A percentile compares a stretch with the other conserved stretches of the same genome.
Conservation (phyloP, 148 eudicot genomes). For the Talinum fruticosum region DNA sequence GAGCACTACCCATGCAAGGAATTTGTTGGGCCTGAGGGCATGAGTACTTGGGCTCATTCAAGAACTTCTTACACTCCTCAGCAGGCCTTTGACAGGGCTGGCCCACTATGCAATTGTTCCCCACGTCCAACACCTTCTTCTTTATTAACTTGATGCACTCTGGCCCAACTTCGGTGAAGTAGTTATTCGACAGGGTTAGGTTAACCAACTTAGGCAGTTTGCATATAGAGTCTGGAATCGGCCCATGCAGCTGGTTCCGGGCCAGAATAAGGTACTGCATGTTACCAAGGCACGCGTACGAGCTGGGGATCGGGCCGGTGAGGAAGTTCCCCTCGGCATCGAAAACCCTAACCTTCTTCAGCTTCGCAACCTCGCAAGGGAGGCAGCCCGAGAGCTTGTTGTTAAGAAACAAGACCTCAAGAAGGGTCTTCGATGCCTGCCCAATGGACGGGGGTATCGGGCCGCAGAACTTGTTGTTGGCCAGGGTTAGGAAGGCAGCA, state of each 20-base stretch:
- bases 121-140: conserved; percentile 29
- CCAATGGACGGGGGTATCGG: conserved; percentile 40
- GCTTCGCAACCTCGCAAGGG: conserved; percentile 42
- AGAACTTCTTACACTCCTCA: conserved; percentile 29
- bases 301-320: conserved; percentile 50
- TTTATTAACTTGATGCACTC: conserved; percentile 39
- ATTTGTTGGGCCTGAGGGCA: conserved; percentile 25
- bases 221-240: conserved; percentile 42
- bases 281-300: conserved; percentile 37
- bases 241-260: conserved; percentile 32
- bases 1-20: conserved; percentile 30
- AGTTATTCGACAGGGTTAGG: conserved; percentile 35
- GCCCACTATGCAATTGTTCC: conserved; percentile 37
- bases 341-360: conserved; percentile 33
- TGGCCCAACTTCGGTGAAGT: conserved; percentile 51
- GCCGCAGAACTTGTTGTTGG: conserved; percentile 44
- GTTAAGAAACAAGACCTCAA: conserved; percentile 37
- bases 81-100: conserved; percentile 30
- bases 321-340: conserved; percentile 35
- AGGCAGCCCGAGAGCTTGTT: conserved; percentile 43
- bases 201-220: conserved; percentile 18
- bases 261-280: conserved; percentile 32
- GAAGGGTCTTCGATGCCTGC: conserved; percentile 17
- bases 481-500: conserved; percentile 37
- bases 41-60: conserved; percentile 1